Conservation (phyloP, 495 filamentous ascomycete genomes). For the Tuber indicum region DNA sequence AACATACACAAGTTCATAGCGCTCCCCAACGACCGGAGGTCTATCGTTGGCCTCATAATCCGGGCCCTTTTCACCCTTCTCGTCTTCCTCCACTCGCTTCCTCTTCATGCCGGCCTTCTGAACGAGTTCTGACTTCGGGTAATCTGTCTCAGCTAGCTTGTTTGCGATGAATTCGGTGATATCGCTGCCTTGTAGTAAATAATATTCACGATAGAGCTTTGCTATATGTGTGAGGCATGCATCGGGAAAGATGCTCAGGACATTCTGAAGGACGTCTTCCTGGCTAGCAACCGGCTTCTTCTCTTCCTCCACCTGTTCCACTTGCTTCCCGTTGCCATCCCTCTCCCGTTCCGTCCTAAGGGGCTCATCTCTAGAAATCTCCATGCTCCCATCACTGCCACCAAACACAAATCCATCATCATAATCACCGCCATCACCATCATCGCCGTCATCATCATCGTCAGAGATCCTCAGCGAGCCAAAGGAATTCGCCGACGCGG, state of each 20-base stretch:
- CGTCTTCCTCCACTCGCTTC: constrained; percentile 42
- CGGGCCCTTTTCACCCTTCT: constrained; percentile 43
- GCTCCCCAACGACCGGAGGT: constrained; percentile 28
- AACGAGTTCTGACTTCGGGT: constrained; percentile 49
- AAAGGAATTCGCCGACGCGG: constrained; percentile 30
- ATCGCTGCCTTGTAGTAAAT: constrained; percentile 29
- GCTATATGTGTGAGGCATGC: constrained; percentile 47
- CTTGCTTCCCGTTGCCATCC: constrained; percentile 3
- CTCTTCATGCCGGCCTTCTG: constrained; percentile 45
- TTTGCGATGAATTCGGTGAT: constrained; percentile 49
- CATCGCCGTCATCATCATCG: constrained; percentile 17
- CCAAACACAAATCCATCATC: background rate
- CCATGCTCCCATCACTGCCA: background rate
- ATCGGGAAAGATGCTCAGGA: constrained; percentile 50
- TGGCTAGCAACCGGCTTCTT: constrained; percentile 7
- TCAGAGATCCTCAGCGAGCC: constrained; percentile 31
- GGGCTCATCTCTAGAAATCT: background rate
- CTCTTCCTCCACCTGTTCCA: constrained; percentile 8
- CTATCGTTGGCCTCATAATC: constrained; percentile 36
- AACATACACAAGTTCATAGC: constrained; percentile 42
- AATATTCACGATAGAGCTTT: constrained; percentile 43
- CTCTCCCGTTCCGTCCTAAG: constrained; percentile 15
- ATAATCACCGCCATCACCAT: constrained; percentile 14
- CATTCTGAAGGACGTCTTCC: constrained; percentile 42
- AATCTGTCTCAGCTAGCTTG: constrained; percentile 43